Evolutionary conservation across 257 asterid species (phyloP).

Genomic region (Phtheirospermum japonicum): DNA sequence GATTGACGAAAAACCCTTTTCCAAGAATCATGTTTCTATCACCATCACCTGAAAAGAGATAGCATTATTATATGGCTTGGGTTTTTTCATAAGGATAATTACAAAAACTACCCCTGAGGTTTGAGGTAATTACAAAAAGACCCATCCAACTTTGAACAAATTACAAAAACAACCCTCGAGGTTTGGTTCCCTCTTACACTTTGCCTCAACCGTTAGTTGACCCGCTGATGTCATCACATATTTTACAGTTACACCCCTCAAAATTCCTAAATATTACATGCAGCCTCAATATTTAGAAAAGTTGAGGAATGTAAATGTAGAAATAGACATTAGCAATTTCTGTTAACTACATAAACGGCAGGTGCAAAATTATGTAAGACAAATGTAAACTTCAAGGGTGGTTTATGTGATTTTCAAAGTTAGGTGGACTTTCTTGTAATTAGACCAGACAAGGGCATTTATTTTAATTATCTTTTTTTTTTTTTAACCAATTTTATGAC

Average conservation of each 20-base stretch:
- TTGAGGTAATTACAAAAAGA: neutral
- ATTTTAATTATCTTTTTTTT: neutral
- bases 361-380: neutral
- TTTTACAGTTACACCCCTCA: no score
- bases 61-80: neutral
- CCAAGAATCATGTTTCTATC: slow-evolving; percentile 99
- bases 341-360: no score
- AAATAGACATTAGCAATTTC: no score
- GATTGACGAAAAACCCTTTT: slow-evolving; percentile 82
- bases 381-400: neutral
- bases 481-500: neutral
- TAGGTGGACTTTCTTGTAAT: neutral
- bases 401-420: neutral
- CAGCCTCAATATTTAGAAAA: no score
- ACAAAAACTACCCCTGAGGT: neutral
- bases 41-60: slow-evolving; percentile 68
- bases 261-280: no score
- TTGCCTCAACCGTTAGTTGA: no score
- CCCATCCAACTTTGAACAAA: neutral
- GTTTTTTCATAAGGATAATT: neutral
- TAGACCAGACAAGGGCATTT: neutral
- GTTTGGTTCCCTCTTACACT: no score
- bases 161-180: neutral
- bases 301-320: no score
- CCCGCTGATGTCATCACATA: no score